Base-by-base conservation (phyloP, 441 rosid species). In the Cnidoscolus chayamansa region DNA sequence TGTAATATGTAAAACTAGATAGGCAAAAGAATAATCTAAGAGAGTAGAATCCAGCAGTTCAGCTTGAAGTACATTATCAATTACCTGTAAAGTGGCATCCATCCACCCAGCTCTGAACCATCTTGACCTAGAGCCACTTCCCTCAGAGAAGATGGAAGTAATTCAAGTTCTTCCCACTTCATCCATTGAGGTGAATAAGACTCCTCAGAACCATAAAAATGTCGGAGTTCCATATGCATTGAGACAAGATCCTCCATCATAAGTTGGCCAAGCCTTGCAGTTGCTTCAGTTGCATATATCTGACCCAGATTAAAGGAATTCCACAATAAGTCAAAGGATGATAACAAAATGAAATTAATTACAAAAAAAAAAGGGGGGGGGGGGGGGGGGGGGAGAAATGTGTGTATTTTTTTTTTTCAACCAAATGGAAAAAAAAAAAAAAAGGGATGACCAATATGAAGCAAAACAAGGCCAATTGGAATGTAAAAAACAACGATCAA, bases 201-300 rank as follows among this genome's bases (percentile, higher is more conserved):
- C 55, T 82, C 84, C 48, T 76, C 76, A 25, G 81, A 73, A 37
- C 98, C 97, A 74, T 90, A 83, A 58, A 86, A 84, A 57, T 79
- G 79, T 65, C 77, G 84, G 57, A 83, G 86, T 73, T 94, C 97
- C 67, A 60, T 73, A 71, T 90, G 92, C 97, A 89, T 84, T 16
- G 87, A 83, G 70, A 90, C 83, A 73, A 94, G 94, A 81, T 89
- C 95, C 83, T 92, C 92, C 96, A 94, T 92, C 88, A 86, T 79
- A 78, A 92, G 90, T 79, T 87, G 86, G 53, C 93, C 98, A 49
- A 92, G 84, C 80, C 82, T 88, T 0, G 85, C 86, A 37, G 98
- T 83, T 65, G 86, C 94, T 79, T 92, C 93, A 6, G 93, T 92
- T 73, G 80, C 88, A 76, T 89, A 92, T 78, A 90, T 80, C 99